Conservation (phyloP, 2,329 filamentous ascomycete genomes). For the Drechslerella dactyloides region DNA sequence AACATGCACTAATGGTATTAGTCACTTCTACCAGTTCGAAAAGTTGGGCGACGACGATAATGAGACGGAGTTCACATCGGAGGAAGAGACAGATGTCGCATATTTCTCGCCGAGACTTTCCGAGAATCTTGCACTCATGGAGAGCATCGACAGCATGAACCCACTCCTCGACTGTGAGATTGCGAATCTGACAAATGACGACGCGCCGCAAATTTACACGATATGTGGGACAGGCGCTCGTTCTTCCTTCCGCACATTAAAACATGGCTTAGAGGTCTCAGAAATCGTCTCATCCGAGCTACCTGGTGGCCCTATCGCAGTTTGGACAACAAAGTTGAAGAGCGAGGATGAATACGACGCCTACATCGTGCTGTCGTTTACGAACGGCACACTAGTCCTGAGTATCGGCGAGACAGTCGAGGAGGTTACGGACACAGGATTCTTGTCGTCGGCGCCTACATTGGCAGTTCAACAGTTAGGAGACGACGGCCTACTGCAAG, state of each 20-base stretch:
- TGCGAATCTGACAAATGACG: slow-evolving; percentile 86
- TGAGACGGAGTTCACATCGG: slow-evolving; percentile 83
- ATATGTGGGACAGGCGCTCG: slow-evolving; percentile 86
- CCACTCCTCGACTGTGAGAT: slow-evolving; percentile 90
- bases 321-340: slow-evolving; percentile 93
- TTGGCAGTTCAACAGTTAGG: slow-evolving; percentile 92
- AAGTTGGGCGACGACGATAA: slow-evolving; percentile 95
- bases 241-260: slow-evolving; percentile 88
- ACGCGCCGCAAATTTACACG: slow-evolving; percentile 94
- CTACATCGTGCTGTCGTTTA: slow-evolving; percentile 93
- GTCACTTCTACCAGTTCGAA: slow-evolving; percentile 92
- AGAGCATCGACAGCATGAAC: slow-evolving; percentile 86
- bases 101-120: slow-evolving; percentile 83
- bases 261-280: slow-evolving; percentile 89
- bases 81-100: slow-evolving; percentile 75
- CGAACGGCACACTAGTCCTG: slow-evolving; percentile 85
- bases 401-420: slow-evolving; percentile 97
- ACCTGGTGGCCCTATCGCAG: slow-evolving; percentile 83
- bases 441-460: slow-evolving; percentile 85
- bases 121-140: slow-evolving; percentile 82
- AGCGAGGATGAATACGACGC: slow-evolving; percentile 84
- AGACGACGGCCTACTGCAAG: slow-evolving; percentile 88
- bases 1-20: slow-evolving; percentile 27
- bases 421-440: slow-evolving; percentile 91
- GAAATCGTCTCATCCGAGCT: slow-evolving; percentile 95